Evolutionary conservation across 2,329 filamentous ascomycete genomes (phyloP).

Genomic region (Escovopsis weberi): DNA sequence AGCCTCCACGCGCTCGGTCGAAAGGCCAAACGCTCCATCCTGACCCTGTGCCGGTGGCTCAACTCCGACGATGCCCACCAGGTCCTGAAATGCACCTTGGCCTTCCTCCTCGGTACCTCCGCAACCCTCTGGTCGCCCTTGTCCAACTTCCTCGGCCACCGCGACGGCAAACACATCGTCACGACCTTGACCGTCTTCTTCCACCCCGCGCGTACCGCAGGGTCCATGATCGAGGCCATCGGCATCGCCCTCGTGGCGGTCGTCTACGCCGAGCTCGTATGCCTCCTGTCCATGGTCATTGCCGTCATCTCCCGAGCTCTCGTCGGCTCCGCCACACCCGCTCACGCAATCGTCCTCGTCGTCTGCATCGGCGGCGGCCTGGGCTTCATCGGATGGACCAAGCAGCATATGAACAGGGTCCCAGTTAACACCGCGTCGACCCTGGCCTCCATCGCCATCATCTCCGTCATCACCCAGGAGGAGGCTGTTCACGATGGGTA

Average conservation of each 20-base stretch:
- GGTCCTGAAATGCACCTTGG: constrained; percentile 81
- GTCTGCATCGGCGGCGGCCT: constrained; percentile 77
- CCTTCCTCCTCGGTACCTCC: constrained; percentile 74
- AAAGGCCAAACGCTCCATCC: constrained; percentile 19
- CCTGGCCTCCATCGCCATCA: constrained; percentile 73
- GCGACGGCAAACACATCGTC: constrained; percentile 88
- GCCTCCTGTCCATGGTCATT: constrained; percentile 76
- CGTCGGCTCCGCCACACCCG: constrained; percentile 51
- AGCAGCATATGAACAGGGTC: constrained; percentile 63
- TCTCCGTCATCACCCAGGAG: constrained; percentile 83
- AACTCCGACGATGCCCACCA: constrained; percentile 61
- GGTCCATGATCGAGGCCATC: constrained; percentile 79
- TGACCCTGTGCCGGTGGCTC: constrained; percentile 41
- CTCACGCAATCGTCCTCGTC: constrained; percentile 65
- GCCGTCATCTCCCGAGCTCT: constrained; percentile 62
- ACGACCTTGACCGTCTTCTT: constrained; percentile 93
- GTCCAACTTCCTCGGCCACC: constrained; percentile 59
- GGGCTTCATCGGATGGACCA: constrained; percentile 78
- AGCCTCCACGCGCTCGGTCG: constrained; percentile 20
- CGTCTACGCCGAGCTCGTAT: constrained; percentile 53
- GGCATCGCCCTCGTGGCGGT: constrained; percentile 66
- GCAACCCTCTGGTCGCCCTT: constrained; percentile 69
- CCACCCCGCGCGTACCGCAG: constrained; percentile 71
- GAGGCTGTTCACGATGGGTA: constrained; percentile 70
- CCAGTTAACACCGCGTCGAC: constrained; percentile 77